Percentiles rank a stretch among this genome's conserved stretches.
phyloP scores from a whole-genome alignment of 805 yeast species.

The Barnettozyma botsteinii region DNA sequence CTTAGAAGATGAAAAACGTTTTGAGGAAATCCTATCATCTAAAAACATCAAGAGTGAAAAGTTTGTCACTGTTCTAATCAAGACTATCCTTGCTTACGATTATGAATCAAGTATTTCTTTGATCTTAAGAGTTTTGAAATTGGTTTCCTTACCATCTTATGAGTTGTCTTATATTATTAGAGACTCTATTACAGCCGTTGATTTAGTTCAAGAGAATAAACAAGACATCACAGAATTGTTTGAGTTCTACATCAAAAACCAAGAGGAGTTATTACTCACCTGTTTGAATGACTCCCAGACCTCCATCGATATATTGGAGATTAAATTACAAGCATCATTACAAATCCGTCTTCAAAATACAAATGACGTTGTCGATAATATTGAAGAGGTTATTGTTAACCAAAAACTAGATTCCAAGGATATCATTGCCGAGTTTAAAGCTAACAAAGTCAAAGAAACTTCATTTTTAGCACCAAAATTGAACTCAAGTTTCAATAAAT shows the following conservation, averaged over 20 bases:
- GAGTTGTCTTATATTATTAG: slow-evolving; percentile 33
- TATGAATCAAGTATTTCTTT: slow-evolving; percentile 30
- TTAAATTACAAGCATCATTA: slow-evolving; percentile 64
- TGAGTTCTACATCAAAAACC: slow-evolving; percentile 32
- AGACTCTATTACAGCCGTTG: slow-evolving; percentile 35
- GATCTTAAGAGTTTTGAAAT: slow-evolving; percentile 33
- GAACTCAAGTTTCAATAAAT: slow-evolving; percentile 36
- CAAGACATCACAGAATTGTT: slow-evolving; percentile 33
- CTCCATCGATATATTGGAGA: slow-evolving; percentile 46
- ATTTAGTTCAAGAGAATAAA: slow-evolving; percentile 31
- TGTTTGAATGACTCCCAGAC: slow-evolving; percentile 32
- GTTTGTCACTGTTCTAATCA: slow-evolving; percentile 38
- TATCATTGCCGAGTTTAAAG: slow-evolving; percentile 14
- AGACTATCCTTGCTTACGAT: slow-evolving; percentile 39
- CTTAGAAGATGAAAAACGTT: slow-evolving; percentile 20
- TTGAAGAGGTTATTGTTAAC: slow-evolving; percentile 17
- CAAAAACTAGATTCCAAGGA: slow-evolving; percentile 9
- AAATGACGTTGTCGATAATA: slow-evolving; percentile 20
- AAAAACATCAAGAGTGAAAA: slow-evolving; percentile 32
- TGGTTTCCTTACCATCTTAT: slow-evolving; percentile 29
- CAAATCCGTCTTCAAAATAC: slow-evolving; percentile 24
- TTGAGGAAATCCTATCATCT: slow-evolving; percentile 24
- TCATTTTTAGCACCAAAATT: slow-evolving; percentile 34
- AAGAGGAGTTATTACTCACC: slow-evolving; percentile 35
- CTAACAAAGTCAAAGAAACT: slow-evolving; percentile 12